Evolutionary conservation across 768 basidiomycete genomes (phyloP).

Genomic region (Mycena vitilis): DNA sequence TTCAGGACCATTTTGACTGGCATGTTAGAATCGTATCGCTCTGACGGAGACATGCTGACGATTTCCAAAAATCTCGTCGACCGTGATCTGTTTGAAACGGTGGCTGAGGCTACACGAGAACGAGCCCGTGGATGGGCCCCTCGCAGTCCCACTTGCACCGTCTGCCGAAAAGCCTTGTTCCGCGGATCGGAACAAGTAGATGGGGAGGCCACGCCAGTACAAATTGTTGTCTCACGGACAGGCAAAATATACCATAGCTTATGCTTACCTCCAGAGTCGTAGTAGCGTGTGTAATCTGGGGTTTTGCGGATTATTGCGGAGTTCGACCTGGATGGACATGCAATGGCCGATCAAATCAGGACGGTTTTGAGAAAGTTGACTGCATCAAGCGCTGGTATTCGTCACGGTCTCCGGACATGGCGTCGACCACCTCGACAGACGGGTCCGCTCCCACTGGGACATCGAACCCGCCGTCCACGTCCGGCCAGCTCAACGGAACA

Average conservation of each 20-base stretch:
- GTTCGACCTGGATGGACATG: not conserved
- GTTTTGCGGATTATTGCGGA: conserved; percentile 4
- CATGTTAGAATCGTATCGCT: conserved; percentile 96
- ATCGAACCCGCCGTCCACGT: not conserved
- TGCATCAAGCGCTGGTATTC: not conserved
- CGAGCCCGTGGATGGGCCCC: conserved; percentile 73
- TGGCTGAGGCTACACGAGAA: conserved; percentile 70
- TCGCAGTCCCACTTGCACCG: conserved; percentile 58
- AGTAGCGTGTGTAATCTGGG: conserved; percentile 10
- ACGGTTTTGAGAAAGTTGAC: not conserved
- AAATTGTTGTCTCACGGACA: conserved; percentile 66
- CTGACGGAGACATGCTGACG: conserved; percentile 89
- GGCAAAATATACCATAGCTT: conserved; percentile 68
- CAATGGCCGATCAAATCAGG: no score
- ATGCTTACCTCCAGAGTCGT: conserved; percentile 47
- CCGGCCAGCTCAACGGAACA: conserved; percentile 10
- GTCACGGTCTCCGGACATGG: conserved; percentile 1
- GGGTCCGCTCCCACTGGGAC: not conserved
- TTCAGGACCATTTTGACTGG: conserved; percentile 91
- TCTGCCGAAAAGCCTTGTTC: conserved; percentile 63
- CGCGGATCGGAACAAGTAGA: conserved; percentile 33
- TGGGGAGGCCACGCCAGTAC: conserved; percentile 37
- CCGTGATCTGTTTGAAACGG: conserved; percentile 82
- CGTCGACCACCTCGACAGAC: conserved; percentile 11
- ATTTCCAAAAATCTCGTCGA: conserved; percentile 87